These are phyloP conservation scores for Crithidia fasciculata DNA, from an alignment of 208 protist genomes.

Conservation along the genomic window DNA sequence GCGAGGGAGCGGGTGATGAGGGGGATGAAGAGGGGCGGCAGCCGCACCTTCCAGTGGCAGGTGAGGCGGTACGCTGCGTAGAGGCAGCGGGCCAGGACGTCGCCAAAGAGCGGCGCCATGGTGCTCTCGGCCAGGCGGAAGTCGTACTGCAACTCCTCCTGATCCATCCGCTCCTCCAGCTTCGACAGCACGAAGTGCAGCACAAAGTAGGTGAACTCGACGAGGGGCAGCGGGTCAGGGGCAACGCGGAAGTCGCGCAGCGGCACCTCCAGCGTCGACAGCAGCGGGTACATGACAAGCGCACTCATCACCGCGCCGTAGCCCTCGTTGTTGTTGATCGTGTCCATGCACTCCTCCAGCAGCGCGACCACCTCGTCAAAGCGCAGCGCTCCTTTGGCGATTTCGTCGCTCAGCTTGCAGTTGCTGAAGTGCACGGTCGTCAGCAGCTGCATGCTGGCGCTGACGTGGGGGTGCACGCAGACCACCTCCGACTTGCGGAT, in stretches of 20 bases:
- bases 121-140: constrained; percentile 44
- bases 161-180: constrained; percentile 44
- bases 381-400: constrained; percentile 24
- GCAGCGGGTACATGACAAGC: constrained; percentile 69
- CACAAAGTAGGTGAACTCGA: constrained; percentile 63
- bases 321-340: constrained; percentile 64
- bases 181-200: constrained; percentile 69
- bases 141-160: constrained; percentile 33
- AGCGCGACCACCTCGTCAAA: constrained; percentile 38
- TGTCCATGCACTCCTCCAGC: constrained; percentile 69
- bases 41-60: constrained; percentile 41
- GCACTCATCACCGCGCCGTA: constrained; percentile 78
- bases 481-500: constrained; percentile 72
- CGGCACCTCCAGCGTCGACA: constrained; percentile 26
- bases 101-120: constrained; percentile 67
- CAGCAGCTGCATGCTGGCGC: constrained; percentile 34
- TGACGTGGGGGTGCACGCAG: constrained; percentile 46
- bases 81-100: constrained; percentile 68
- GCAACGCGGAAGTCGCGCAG: constrained; percentile 16
- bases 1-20: constrained; percentile 48
- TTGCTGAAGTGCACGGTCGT: constrained; percentile 31
- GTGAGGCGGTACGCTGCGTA: constrained; percentile 52
- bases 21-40: constrained; percentile 49
- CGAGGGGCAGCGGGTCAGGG: constrained; percentile 28
- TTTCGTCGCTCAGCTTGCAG: constrained; percentile 24